Percentiles rank a stretch among this genome's conserved stretches.
Conservation (phyloP, 2,329 filamentous ascomycete species). For the Corynespora cassiicola region DNA sequence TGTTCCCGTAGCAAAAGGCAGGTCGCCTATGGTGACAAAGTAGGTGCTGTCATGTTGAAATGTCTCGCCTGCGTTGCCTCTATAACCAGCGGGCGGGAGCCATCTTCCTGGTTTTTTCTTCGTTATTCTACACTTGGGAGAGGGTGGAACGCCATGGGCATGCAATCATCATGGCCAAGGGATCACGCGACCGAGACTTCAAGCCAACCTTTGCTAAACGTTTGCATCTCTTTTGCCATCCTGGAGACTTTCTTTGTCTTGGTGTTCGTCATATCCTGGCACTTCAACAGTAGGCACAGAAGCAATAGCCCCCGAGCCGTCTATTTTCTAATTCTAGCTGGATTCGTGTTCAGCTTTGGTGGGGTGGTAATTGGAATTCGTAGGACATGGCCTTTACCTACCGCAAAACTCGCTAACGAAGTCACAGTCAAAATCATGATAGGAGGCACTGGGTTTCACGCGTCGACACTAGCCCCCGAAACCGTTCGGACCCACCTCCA, state of each 20-base stretch:
- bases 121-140: too few species aligned
- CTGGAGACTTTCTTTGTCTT: constrained; percentile 25
- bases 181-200: too few species aligned
- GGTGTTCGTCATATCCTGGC: constrained; percentile 24
- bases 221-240: constrained; percentile 26
- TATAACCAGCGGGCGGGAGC: too few species aligned
- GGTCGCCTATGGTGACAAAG: too few species aligned
- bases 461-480: constrained; percentile 6
- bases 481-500: constrained; percentile 17
- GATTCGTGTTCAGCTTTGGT: constrained; percentile 23
- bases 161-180: too few species aligned
- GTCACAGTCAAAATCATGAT: constrained; percentile 22
- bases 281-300: constrained; percentile 18
- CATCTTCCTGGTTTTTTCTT: too few species aligned
- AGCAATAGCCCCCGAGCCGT: constrained; percentile 16
- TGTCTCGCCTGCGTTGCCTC: too few species aligned
- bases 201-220: constrained; percentile 20
- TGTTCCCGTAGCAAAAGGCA: too few species aligned
- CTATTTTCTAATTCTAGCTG: constrained; percentile 15
- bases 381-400: constrained; percentile 9
- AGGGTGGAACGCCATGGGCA: too few species aligned
- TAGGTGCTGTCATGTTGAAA: too few species aligned
- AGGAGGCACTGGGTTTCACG: constrained; percentile 24
- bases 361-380: constrained; percentile 23
- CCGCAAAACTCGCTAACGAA: constrained; percentile 6